Base-by-base conservation (phyloP, 1,284 basidiomycete genomes). In the Hypsizygus ulmarius region DNA sequence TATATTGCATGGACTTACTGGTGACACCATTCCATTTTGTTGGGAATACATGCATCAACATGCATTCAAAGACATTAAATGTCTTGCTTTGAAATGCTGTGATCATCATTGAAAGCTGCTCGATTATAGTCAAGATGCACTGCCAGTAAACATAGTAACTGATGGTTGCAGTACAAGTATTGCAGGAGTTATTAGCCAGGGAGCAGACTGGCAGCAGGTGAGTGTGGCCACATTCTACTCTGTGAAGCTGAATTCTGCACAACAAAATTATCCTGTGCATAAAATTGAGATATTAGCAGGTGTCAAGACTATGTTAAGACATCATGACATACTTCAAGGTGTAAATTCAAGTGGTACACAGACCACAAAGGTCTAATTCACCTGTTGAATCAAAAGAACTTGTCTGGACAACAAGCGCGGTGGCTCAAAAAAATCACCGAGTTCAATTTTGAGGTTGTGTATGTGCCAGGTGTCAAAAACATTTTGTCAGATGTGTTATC, bases 181-280 rank as follows among this genome's bases (percentile, higher is more conserved):
- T 12, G 54, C 55, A 18, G 65, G 64, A 0, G 50, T 67, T 0
- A 41, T n/a, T n/a, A n/a, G n/a, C n/a, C n/a, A n/a, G n/a, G n/a
- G n/a, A n/a, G n/a, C n/a, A n/a, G n/a, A n/a, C n/a, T n/a, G 62
- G 60, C 51, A 58, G 41, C 56, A 28, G 0, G 63, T 55, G 0
- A 37, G 37, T 5, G 55, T 66, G 0, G 61, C 60, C 2, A 64
- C 65, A 2, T 72, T 72, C 49, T 68, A 60, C 43, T 71, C 65
- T 0, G 66, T 64, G 0, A 72, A 71, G 45, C 53, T 73, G 32
- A 68, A 64, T 34, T 40, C 59, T 0, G 63, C 67, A 0, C 68
- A 72, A 48, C 65, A 69, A 25, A 72, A 71, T 27, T 74, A 73
- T 40, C 60, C 62, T 7, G 59, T 64, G 0, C 64, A 68, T 47